Evolutionary conservation across 1,139 yeast species (phyloP).

Genomic region (Schizosaccharomyces versatilis): DNA sequence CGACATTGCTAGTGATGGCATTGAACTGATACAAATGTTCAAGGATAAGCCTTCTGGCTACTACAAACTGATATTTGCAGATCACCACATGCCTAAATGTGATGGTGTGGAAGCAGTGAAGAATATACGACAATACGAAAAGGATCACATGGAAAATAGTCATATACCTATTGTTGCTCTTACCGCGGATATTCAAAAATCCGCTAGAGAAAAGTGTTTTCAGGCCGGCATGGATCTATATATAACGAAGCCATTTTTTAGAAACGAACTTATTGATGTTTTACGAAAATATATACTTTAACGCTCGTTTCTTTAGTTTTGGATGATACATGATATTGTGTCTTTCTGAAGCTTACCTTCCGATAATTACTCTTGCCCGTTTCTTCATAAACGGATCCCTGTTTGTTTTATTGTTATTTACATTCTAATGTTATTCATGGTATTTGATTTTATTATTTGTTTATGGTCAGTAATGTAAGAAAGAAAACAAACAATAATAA

Average conservation of each 20-base stretch:
- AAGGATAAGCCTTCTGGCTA: constrained; percentile 4
- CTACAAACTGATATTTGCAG: constrained; percentile 3
- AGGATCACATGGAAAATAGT: background rate
- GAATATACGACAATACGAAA: constrained; percentile 2
- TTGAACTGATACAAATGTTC: constrained; percentile 7
- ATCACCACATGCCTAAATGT: constrained; percentile 8
- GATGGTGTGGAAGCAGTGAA: constrained; percentile 8
- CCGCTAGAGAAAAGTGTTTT: constrained; percentile 5
- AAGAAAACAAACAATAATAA: background rate
- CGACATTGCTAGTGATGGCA: constrained; percentile 8
- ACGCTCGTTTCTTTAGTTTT: background rate
- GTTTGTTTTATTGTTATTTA: background rate
- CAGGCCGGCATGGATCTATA: constrained; percentile 7
- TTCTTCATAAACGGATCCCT: background rate
- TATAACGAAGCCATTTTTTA: constrained; percentile 5
- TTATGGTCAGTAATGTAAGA: background rate
- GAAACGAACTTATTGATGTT: constrained; percentile 1
- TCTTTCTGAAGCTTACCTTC: too few relatives aligned
- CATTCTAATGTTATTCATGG: background rate
- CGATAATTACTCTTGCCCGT: background rate
- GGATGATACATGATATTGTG: background rate
- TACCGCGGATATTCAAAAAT: constrained; percentile 7
- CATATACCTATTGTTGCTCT: constrained; percentile 6
- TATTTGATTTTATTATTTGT: background rate
- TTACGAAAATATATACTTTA: constrained; percentile 3